Evolutionary conservation across 2,329 filamentous ascomycete species (phyloP).

Genomic region (Fusarium luffae): DNA sequence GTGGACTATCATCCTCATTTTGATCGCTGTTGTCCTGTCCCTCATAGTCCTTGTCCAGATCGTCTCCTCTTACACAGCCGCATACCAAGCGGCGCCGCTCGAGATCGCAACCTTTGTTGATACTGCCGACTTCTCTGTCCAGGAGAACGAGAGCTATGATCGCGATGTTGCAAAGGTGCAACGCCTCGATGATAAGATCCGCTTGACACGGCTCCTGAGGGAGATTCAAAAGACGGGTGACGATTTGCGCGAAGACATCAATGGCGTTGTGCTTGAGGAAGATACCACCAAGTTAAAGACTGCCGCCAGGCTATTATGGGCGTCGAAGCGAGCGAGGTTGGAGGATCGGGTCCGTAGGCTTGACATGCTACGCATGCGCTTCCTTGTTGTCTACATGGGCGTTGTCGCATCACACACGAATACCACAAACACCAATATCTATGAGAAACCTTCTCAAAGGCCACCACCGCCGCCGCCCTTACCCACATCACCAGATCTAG

Average conservation of each 20-base stretch:
- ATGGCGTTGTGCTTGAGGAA: slow-evolving; percentile 61
- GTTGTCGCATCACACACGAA: slow-evolving; percentile 57
- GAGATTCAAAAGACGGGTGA: slow-evolving; percentile 71
- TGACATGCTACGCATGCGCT: slow-evolving; percentile 72
- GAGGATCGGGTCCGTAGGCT: slow-evolving; percentile 69
- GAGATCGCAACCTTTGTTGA: slow-evolving; percentile 70
- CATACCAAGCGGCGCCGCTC: slow-evolving; percentile 67
- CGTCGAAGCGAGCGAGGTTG: slow-evolving; percentile 62
- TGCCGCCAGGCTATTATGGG: slow-evolving; percentile 68
- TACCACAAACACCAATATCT: slow-evolving; percentile 38
- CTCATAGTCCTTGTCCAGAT: slow-evolving; percentile 65
- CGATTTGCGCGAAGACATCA: slow-evolving; percentile 70
- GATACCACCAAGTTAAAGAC: slow-evolving; percentile 57
- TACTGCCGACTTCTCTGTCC: slow-evolving; percentile 69
- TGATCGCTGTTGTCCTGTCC: slow-evolving; percentile 68
- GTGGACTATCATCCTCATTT: slow-evolving; percentile 68
- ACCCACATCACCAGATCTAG: slow-evolving; percentile 49
- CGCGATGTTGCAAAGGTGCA: slow-evolving; percentile 67
- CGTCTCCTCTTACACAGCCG: slow-evolving; percentile 62
- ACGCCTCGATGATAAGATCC: slow-evolving; percentile 71
- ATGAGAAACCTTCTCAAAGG: slow-evolving; percentile 48
- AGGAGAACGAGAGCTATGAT: slow-evolving; percentile 73
- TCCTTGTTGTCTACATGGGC: slow-evolving; percentile 72
- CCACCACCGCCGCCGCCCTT: slow-evolving; percentile 43
- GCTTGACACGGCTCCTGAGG: slow-evolving; percentile 66